These are phyloP conservation scores for Boletus insuetus DNA, from an alignment of 768 basidiomycete genomes.

Conservation along the genomic window DNA sequence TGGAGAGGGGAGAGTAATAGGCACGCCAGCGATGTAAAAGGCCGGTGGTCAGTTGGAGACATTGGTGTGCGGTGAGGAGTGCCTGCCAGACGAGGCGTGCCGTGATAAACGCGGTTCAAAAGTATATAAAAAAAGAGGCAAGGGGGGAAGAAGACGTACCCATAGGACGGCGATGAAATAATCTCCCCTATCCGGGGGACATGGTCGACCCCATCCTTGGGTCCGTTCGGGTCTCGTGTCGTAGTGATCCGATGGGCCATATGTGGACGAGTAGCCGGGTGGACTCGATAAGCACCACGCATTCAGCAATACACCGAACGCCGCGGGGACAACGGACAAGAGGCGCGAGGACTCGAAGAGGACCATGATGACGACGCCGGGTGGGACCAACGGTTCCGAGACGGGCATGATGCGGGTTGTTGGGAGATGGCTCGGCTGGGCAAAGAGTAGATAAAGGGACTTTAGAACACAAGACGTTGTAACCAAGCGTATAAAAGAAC, in stretches of 20 bases:
- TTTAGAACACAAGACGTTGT: slow-evolving; percentile 2
- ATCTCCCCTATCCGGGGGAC: slow-evolving; percentile 56
- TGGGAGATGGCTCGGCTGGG: slow-evolving; percentile 62
- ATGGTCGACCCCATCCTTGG: slow-evolving; percentile 29
- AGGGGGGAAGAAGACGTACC: slow-evolving; percentile 41
- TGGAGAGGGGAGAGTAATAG: slow-evolving; percentile 86
- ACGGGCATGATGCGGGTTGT: slow-evolving; percentile 59
- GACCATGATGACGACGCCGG: slow-evolving; percentile 48
- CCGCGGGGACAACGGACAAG: slow-evolving; percentile 69
- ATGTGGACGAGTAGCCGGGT: slow-evolving; percentile 29
- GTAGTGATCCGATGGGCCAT: slow-evolving; percentile 1
- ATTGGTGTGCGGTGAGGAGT: slow-evolving; percentile 85
- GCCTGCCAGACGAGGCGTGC: slow-evolving; percentile 44
- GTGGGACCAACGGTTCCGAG: slow-evolving; percentile 50
- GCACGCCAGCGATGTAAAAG: slow-evolving; percentile 86
- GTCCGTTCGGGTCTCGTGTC: neutral
- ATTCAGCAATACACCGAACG: slow-evolving; percentile 64
- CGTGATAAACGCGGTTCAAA: neutral
- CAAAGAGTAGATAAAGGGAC: neutral
- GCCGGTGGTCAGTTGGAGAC: slow-evolving; percentile 83
- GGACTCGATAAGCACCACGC: slow-evolving; percentile 51
- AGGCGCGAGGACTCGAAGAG: slow-evolving; percentile 71
- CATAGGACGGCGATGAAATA: slow-evolving; percentile 68
- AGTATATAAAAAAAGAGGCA: neutral
- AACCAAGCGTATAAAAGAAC: neutral